Conservation (phyloP, 192 early-diverging fungal genomes). For the Backusella liffmaniae region DNA sequence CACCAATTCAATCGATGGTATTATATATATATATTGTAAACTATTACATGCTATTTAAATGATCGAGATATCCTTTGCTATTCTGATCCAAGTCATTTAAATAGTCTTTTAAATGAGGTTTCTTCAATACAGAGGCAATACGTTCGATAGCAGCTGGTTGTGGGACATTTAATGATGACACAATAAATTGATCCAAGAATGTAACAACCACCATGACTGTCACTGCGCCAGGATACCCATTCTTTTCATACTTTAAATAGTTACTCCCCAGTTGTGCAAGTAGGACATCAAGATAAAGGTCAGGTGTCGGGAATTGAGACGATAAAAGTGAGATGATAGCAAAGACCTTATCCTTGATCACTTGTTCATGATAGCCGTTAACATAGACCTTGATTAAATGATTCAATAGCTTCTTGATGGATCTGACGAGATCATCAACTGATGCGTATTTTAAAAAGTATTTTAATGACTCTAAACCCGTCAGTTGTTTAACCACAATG, state of each 20-base stretch:
- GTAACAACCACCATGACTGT: neutral
- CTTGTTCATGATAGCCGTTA: neutral
- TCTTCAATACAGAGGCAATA: neutral
- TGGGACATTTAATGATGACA: neutral
- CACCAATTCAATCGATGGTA: too few relatives aligned
- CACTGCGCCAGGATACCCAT: neutral
- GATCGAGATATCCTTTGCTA: neutral
- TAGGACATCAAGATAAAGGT: constrained; percentile 5
- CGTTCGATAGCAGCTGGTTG: neutral
- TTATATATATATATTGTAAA: too few relatives aligned
- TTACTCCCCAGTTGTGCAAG: neutral
- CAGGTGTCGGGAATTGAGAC: neutral
- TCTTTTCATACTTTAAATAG: neutral
- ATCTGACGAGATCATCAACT: neutral
- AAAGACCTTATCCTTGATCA: neutral
- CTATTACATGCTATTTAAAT: neutral
- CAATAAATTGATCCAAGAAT: constrained; percentile 2
- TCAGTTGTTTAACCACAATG: neutral
- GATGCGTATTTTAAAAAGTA: constrained; percentile 8
- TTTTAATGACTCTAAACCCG: neutral
- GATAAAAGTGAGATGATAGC: neutral
- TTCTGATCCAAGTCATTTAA: neutral
- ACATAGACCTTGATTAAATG: constrained; percentile 2
- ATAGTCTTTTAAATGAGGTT: constrained; percentile 1
- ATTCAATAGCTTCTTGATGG: constrained; percentile 3